Evolutionary conservation across 2,329 filamentous ascomycete genomes (phyloP).

Genomic region (Graphilbum ipis-grandicollis): DNA sequence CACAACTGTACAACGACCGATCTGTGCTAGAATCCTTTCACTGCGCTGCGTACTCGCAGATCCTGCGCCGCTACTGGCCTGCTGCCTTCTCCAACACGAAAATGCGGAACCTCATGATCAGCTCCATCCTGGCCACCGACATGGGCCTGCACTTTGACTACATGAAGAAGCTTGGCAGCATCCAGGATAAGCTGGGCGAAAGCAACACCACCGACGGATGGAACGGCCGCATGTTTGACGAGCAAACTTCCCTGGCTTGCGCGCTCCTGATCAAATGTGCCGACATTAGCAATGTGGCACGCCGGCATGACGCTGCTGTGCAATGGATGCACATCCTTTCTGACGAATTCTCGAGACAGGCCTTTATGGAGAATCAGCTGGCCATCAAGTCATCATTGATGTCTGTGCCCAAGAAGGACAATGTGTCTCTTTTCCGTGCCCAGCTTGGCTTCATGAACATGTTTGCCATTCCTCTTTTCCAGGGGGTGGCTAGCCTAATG

Average conservation of each 20-base stretch:
- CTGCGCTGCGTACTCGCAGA: conserved; percentile 91
- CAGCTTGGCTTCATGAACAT: conserved; percentile 96
- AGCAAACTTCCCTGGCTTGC: conserved; percentile 67
- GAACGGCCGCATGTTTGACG: conserved; percentile 58
- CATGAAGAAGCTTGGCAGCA: conserved; percentile 69
- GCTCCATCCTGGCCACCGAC: conserved; percentile 90
- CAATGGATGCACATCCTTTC: conserved; percentile 90
- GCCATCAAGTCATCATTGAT: conserved; percentile 79
- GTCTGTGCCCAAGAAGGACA: conserved; percentile 67
- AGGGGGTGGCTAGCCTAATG: conserved; percentile 70
- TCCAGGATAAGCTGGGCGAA: conserved; percentile 61
- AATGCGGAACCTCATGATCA: conserved; percentile 85
- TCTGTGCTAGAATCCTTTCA: conserved; percentile 96
- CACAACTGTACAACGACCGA: conserved; percentile 90
- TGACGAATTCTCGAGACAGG: conserved; percentile 86
- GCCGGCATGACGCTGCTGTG: conserved; percentile 64
- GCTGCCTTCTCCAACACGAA: conserved; percentile 58
- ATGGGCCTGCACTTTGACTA: conserved; percentile 97
- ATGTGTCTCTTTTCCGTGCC: conserved; percentile 65
- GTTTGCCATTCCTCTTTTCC: conserved; percentile 83
- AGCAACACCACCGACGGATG: conserved; percentile 53
- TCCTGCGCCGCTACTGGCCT: conserved; percentile 84
- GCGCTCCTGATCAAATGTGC: conserved; percentile 93
- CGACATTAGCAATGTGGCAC: conserved; percentile 95
- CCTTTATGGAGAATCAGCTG: conserved; percentile 76